These are phyloP conservation scores for Scedosporium minutisporum DNA, from an alignment of 2,329 filamentous ascomycete genomes.

Conservation along the genomic window DNA sequence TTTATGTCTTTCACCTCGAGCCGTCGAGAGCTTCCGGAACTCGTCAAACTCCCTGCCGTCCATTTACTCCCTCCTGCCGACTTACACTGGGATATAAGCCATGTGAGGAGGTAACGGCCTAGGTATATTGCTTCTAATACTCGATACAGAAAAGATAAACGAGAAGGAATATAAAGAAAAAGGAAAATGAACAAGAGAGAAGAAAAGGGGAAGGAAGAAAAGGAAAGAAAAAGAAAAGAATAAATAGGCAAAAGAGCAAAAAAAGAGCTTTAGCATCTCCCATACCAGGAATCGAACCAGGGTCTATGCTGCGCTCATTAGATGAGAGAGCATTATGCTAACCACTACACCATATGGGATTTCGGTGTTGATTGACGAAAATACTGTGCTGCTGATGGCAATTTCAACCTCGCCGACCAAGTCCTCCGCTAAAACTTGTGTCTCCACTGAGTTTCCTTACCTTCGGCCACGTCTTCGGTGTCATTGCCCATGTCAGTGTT, in stretches of 20 bases:
- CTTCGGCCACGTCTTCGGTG: conserved; percentile 46
- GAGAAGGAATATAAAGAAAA: background rate
- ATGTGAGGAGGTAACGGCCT: too few species aligned
- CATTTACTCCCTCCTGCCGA: too few species aligned
- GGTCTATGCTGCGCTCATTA: too few species aligned
- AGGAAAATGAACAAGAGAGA: background rate
- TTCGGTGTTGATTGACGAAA: background rate
- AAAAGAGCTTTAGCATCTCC: background rate
- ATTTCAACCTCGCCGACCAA: conserved; percentile 34
- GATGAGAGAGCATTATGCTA: too few species aligned
- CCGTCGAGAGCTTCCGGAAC: conserved; percentile 58
- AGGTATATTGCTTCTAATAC: background rate
- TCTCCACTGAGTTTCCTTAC: conserved; percentile 44
- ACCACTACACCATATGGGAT: too few species aligned
- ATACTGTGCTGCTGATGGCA: background rate
- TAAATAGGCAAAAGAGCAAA: background rate
- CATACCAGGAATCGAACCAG: too few species aligned
- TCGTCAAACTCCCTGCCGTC: conserved; percentile 44
- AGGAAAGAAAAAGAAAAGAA: background rate
- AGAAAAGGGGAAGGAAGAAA: background rate
- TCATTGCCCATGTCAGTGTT: conserved; percentile 41
- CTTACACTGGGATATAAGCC: too few species aligned
- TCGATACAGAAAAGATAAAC: background rate
- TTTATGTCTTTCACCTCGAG: conserved; percentile 43
- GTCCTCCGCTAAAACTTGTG: conserved; percentile 12